Conservation (phyloP, 305 asterid genomes). For the Fraxinus ornus region DNA sequence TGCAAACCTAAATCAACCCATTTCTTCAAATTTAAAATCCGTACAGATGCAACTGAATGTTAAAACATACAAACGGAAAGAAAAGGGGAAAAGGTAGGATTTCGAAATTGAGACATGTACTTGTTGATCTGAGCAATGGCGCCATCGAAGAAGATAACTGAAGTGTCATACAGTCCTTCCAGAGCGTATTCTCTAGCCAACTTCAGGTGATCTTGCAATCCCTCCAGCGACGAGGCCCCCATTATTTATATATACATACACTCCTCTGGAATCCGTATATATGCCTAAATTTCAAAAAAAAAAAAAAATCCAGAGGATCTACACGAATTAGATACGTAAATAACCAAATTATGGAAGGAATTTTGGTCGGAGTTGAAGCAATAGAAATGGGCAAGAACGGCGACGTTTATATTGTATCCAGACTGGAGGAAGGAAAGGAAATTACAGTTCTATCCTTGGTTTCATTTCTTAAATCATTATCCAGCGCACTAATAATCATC, state of each 20-base stretch:
- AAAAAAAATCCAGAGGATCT: slow-evolving; percentile 7
- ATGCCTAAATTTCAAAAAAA: not conserved
- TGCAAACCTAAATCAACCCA: not conserved
- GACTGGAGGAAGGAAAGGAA: not conserved
- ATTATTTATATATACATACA: slow-evolving; percentile 28
- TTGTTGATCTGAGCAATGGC: slow-evolving; percentile 97
- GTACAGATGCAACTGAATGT: not conserved
- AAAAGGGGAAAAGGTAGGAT: not conserved
- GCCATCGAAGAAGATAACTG: slow-evolving; percentile 96
- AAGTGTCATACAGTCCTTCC: slow-evolving; percentile 87
- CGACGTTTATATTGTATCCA: slow-evolving; percentile 42
- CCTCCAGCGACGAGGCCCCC: slow-evolving; percentile 71
- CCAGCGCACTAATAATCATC: too few species aligned
- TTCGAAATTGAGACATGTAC: slow-evolving; percentile 35
- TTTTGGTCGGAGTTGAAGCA: slow-evolving; percentile 32
- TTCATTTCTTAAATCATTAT: not conserved
- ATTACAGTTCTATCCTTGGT: slow-evolving; percentile 22
- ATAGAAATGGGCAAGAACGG: slow-evolving; percentile 27
- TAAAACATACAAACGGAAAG: slow-evolving; percentile 3
- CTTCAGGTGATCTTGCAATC: slow-evolving; percentile 87
- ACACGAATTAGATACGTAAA: slow-evolving; percentile 28
- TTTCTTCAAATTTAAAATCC: slow-evolving; percentile 4
- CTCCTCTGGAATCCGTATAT: not conserved
- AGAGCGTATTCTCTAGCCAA: slow-evolving; percentile 90
- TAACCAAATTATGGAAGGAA: slow-evolving; percentile 18